Base-by-base conservation (phyloP, 2,329 filamentous ascomycete species). In the Ambrosiella cleistominuta region DNA sequence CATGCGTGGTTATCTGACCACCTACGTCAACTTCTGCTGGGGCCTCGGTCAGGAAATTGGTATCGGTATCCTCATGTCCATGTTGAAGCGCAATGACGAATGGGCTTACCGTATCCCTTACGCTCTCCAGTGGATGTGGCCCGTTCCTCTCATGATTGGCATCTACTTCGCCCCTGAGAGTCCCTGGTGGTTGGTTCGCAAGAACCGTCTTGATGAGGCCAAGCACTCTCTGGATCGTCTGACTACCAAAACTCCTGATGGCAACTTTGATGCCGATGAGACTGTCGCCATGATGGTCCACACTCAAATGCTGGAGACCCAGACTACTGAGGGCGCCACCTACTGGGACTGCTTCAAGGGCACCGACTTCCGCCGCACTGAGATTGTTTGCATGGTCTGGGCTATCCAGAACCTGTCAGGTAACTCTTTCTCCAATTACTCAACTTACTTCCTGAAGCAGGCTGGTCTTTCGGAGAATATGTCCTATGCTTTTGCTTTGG, bases 261-360 rank as follows among this genome's bases (percentile, higher is more conserved):
- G 80, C 0, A 78, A 84, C 61, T 90, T 93, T 64, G 80, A 94
- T 65, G 79, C 85, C 9, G 85, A 94, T 62, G 87, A 93, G 70
- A 93, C 87, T 0, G 75, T 95, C 54, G 83, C 86, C 64, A 94
- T 95, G 87, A 95, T 95, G 86, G 81, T 88, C 1, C 87, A 94
- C 66, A 95, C 88, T 0, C 90, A 86, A 0, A 84, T 85, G 0
- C 73, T 94, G 9, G 89, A 95, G 68, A 77, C 86, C 66, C 77
- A 79, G 69, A 85, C 88, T 57, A 89, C 86, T 3, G 71, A 73
- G 6, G 88, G 88, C 37, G 80, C 86, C 5, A 82, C 76, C 57
- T 95, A 93, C 68, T 70, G 79, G 64, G 88, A 95, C 68, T 95
- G 88, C 71, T 94, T 95, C 77, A 83, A 77, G 67, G 88, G 88